A percentile compares a stretch with the other conserved stretches of the same genome.
Evolutionary conservation across 495 filamentous ascomycete genomes (phyloP).

Genomic region (Geoglossum glabrum): DNA sequence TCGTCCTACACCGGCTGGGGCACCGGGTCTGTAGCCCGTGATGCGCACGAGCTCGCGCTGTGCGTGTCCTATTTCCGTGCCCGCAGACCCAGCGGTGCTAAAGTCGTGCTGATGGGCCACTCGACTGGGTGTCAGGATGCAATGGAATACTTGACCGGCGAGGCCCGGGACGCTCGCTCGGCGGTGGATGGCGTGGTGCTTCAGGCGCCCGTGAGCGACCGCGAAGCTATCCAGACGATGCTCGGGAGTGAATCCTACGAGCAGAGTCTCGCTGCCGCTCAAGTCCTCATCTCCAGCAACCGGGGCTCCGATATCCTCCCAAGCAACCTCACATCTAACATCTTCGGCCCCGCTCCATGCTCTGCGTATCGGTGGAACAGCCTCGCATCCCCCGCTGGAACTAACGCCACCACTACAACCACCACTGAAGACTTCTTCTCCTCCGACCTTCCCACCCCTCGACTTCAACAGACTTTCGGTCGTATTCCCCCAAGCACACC

Average conservation of each 20-base stretch:
- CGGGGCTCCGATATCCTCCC: conserved; percentile 38
- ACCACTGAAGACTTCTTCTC: conserved; percentile 71
- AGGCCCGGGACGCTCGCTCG: conserved; percentile 15
- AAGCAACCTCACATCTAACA: conserved; percentile 23
- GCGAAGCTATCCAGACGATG: conserved; percentile 35
- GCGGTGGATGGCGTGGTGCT: conserved; percentile 60
- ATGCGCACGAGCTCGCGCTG: conserved; percentile 51
- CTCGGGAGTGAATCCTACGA: conserved; percentile 26
- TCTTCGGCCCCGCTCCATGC: conserved; percentile 36
- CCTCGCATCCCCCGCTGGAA: conserved; percentile 34
- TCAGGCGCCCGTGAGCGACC: conserved; percentile 64
- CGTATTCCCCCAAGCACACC: conserved; percentile 30
- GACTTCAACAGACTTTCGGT: conserved; percentile 45
- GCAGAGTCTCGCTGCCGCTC: conserved; percentile 30
- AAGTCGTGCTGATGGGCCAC: conserved; percentile 75
- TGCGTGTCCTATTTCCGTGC: conserved; percentile 49
- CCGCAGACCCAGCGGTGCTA: conserved; percentile 17
- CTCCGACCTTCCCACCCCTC: conserved; percentile 44
- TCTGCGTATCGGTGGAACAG: conserved; percentile 49
- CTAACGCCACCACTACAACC: conserved; percentile 7
- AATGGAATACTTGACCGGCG: conserved; percentile 42
- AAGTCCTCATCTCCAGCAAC: conserved; percentile 30
- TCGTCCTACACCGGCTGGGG: conserved; percentile 60
- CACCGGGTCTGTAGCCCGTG: conserved; percentile 39
- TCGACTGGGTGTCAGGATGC: conserved; percentile 79